Evolutionary conservation across 257 asterid species (phyloP).

Genomic region (Solanum medicagineum): DNA sequence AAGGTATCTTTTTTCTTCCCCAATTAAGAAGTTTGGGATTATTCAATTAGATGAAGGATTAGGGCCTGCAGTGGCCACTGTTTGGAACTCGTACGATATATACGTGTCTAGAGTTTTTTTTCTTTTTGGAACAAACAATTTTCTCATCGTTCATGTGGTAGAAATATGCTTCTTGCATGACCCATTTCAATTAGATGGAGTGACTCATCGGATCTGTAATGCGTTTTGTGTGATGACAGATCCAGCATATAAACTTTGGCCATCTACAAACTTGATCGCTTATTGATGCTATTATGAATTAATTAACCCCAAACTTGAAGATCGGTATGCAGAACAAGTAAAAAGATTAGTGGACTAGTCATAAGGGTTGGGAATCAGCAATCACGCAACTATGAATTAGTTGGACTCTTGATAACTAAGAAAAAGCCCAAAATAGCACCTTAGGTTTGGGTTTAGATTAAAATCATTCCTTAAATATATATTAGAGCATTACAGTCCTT

Average conservation of each 20-base stretch:
- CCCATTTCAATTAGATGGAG: not conserved
- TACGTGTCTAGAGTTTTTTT: not conserved
- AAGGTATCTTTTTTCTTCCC: conserved; percentile 31
- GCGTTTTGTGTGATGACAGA: not conserved
- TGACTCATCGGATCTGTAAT: not conserved
- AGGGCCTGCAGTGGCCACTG: not conserved
- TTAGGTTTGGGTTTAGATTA: no score
- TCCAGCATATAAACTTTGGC: not conserved
- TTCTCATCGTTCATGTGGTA: not conserved
- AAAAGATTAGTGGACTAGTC: no score
- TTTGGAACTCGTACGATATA: not conserved
- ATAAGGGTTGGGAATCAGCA: no score
- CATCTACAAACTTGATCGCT: not conserved
- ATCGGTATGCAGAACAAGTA: no score
- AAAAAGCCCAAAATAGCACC: not conserved
- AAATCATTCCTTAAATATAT: no score
- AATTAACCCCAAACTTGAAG: not conserved
- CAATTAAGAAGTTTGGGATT: not conserved
- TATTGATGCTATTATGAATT: not conserved
- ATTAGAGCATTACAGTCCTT: no score
- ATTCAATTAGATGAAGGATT: not conserved
- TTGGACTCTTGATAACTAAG: no score
- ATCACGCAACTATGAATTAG: no score
- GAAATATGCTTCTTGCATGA: not conserved
- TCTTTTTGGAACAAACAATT: not conserved